Evolutionary conservation across 257 asterid genomes (phyloP).

Genomic region (Solanum etuberosum): DNA sequence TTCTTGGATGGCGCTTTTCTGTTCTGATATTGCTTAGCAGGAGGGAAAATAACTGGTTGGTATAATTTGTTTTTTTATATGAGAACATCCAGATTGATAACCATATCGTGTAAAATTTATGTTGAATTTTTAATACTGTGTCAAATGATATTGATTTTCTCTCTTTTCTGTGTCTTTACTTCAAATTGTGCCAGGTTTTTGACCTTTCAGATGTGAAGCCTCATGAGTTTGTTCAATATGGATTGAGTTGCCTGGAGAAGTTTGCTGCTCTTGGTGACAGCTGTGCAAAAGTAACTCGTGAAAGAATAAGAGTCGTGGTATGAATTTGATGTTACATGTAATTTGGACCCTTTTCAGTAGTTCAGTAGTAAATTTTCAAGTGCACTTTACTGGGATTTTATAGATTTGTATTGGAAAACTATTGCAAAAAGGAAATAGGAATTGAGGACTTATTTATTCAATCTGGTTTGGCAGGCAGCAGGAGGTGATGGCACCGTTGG

Average conservation of each 20-base stretch:
- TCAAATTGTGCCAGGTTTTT: conserved; percentile 55
- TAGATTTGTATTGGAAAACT: neutral
- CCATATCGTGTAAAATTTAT: neutral
- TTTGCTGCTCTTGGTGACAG: conserved; percentile 69
- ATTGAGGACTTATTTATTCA: neutral
- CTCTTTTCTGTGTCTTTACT: neutral
- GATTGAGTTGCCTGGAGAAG: conserved; percentile 85
- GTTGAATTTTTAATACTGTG: neutral
- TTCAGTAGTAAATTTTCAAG: neutral
- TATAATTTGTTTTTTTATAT: neutral
- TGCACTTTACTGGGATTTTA: neutral
- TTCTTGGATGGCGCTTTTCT: neutral
- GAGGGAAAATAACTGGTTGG: neutral
- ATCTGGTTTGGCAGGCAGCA: conserved; percentile 66
- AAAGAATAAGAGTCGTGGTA: conserved; percentile 94
- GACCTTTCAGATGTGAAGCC: conserved; percentile 90
- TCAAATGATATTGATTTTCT: neutral
- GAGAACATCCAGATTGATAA: neutral
- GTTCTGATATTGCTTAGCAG: neutral
- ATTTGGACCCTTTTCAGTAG: neutral
- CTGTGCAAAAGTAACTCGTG: conserved; percentile 72
- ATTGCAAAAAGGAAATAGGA: neutral
- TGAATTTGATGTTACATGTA: conserved; percentile 3
- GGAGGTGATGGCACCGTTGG: conserved; percentile 99
- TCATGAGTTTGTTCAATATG: conserved; percentile 88